Evolutionary conservation across 805 yeast genomes (phyloP).

Genomic region (Ogataea angusta): DNA sequence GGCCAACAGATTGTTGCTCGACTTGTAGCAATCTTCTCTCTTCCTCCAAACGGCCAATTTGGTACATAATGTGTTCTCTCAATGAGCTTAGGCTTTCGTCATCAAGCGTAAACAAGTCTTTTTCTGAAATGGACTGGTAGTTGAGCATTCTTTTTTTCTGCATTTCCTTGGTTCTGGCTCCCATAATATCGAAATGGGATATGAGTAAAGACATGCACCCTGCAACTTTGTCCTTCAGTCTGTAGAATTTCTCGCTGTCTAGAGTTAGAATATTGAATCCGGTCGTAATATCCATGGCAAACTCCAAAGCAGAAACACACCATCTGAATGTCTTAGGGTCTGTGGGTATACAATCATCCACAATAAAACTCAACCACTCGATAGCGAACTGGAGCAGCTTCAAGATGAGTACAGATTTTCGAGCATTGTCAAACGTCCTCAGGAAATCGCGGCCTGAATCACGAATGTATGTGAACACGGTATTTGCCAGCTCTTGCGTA

Average conservation of each 20-base stretch:
- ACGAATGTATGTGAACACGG: conserved; percentile 70
- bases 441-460: conserved; percentile 78
- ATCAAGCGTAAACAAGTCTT: conserved; percentile 53
- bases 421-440: conserved; percentile 56
- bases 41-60: conserved; percentile 61
- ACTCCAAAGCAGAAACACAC: conserved; percentile 94
- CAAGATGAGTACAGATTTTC: conserved; percentile 66
- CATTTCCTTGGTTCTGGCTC: conserved; percentile 82
- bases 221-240: conserved; percentile 78
- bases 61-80: conserved; percentile 64
- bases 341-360: conserved; percentile 92
- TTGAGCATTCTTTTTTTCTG: conserved; percentile 53
- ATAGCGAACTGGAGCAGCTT: conserved; percentile 72
- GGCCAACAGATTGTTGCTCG: conserved; percentile 64
- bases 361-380: conserved; percentile 89
- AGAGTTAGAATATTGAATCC: conserved; percentile 85
- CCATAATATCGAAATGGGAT: conserved; percentile 97
- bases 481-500: conserved; percentile 74
- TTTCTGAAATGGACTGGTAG: conserved; percentile 46
- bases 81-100: conserved; percentile 53
- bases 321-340: conserved; percentile 90
- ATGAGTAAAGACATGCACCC: conserved; percentile 91
- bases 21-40: conserved; percentile 41
- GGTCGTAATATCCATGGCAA: conserved; percentile 90
- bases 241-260: conserved; percentile 69